These are phyloP conservation scores for Mycena sanguinolenta DNA, from an alignment of 768 basidiomycete genomes.

Conservation along the genomic window DNA sequence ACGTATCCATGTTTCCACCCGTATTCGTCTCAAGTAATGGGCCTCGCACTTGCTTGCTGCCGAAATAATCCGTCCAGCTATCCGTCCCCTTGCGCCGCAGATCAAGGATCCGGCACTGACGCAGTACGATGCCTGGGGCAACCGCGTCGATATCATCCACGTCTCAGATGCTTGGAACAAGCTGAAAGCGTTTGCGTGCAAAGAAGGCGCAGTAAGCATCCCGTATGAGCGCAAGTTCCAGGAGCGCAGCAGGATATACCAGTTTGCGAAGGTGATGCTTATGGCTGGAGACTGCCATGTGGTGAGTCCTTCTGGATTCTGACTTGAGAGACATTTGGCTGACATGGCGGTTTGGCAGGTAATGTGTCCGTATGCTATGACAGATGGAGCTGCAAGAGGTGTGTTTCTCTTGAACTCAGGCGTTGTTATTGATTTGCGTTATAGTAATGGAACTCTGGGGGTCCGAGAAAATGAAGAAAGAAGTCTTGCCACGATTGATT, in stretches of 20 bases:
- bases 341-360: constrained; percentile 53
- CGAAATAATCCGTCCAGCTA: too few species aligned
- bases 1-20: too few species aligned
- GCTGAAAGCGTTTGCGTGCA: constrained; percentile 71
- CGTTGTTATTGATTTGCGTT: background rate
- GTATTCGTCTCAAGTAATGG: too few species aligned
- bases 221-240: constrained; percentile 75
- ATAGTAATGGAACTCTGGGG: constrained; percentile 75
- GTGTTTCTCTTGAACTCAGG: constrained; percentile 23
- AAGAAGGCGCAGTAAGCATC: constrained; percentile 76
- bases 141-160: constrained; percentile 70
- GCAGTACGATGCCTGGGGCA: constrained; percentile 85
- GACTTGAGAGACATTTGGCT: background rate
- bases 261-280: constrained; percentile 75
- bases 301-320: constrained; percentile 32
- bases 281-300: constrained; percentile 74
- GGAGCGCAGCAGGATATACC: constrained; percentile 72
- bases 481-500: constrained; percentile 68
- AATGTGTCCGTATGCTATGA: constrained; percentile 84
- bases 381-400: constrained; percentile 80
- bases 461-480: constrained; percentile 68
- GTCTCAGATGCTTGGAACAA: constrained; percentile 82
- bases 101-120: constrained; percentile 65
- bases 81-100: constrained; percentile 64
- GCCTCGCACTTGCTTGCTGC: too few species aligned